Percentiles rank a stretch among this genome's conserved stretches.
Conservation (phyloP, 2,329 filamentous ascomycete genomes). For the Diaporthe ilicicola region DNA sequence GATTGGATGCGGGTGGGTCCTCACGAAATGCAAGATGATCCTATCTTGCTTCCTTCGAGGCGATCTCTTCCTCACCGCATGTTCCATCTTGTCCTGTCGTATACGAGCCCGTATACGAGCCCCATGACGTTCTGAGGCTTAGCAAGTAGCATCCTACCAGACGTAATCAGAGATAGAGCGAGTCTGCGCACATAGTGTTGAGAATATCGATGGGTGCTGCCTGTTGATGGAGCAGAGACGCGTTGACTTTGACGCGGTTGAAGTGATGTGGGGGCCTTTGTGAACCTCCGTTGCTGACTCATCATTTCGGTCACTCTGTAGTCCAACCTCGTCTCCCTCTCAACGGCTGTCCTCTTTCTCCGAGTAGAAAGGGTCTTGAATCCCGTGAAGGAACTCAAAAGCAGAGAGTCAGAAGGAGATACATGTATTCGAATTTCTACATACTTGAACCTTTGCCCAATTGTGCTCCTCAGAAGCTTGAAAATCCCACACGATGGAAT, state of each 20-base stretch:
- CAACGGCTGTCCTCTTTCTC: background rate
- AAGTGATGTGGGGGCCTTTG: background rate
- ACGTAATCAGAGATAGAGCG: background rate
- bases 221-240: background rate
- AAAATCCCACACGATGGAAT: background rate
- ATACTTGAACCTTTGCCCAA: background rate
- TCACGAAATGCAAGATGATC: constrained; percentile 84
- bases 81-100: constrained; percentile 41
- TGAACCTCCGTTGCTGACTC: background rate
- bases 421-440: no score
- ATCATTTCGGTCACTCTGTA: background rate
- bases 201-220: background rate
- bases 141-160: background rate
- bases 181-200: background rate
- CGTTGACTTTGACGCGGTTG: constrained; percentile 7
- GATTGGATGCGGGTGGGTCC: constrained; percentile 36
- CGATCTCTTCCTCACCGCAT: constrained; percentile 39
- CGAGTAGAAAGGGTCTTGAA: no score
- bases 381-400: no score
- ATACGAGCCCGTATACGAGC: background rate
- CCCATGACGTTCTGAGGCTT: background rate
- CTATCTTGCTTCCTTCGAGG: constrained; percentile 66
- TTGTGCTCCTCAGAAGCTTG: background rate
- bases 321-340: background rate
- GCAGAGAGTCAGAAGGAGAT: no score